Evolutionary conservation across 2,329 filamentous ascomycete species (phyloP).

Genomic region (Setomelanomma holmii): DNA sequence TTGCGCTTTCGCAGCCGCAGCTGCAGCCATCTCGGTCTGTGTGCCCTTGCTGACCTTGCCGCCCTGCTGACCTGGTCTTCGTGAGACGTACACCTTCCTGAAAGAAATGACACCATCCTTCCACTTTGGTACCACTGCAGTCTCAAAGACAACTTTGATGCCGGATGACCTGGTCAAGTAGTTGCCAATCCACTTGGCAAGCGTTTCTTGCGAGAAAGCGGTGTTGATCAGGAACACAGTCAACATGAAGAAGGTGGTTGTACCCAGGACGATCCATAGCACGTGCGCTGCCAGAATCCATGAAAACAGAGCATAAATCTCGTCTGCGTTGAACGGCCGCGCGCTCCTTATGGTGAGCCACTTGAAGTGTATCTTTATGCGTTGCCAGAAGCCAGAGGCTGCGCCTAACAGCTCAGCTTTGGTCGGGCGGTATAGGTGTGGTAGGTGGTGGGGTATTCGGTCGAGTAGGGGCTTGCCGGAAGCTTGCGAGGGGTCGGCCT

Average conservation of each 20-base stretch:
- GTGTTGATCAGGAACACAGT: conserved; percentile 93
- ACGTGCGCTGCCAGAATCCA: conserved; percentile 95
- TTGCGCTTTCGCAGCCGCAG: conserved; percentile 74
- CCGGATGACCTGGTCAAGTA: conserved; percentile 94
- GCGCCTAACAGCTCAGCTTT: conserved; percentile 93
- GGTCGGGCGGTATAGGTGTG: conserved; percentile 79
- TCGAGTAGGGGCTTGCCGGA: conserved; percentile 60
- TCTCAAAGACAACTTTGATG: conserved; percentile 94
- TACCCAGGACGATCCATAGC: conserved; percentile 94
- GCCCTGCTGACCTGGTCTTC: conserved; percentile 80
- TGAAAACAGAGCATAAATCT: conserved; percentile 93
- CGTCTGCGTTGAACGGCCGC: conserved; percentile 92
- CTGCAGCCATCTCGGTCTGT: conserved; percentile 80
- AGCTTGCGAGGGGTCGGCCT: conserved; percentile 25
- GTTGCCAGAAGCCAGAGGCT: conserved; percentile 90
- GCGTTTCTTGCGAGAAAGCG: conserved; percentile 94
- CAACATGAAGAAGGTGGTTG: conserved; percentile 95
- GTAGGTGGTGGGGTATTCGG: conserved; percentile 63
- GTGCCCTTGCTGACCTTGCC: conserved; percentile 93
- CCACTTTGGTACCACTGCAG: conserved; percentile 96
- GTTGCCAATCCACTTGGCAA: conserved; percentile 92
- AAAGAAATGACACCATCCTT: conserved; percentile 94
- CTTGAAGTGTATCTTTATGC: conserved; percentile 90
- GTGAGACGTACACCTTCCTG: conserved; percentile 93
- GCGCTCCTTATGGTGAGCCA: conserved; percentile 96